Conservation (phyloP, 2,329 filamentous ascomycete genomes). For the Fusarium stilboides region DNA sequence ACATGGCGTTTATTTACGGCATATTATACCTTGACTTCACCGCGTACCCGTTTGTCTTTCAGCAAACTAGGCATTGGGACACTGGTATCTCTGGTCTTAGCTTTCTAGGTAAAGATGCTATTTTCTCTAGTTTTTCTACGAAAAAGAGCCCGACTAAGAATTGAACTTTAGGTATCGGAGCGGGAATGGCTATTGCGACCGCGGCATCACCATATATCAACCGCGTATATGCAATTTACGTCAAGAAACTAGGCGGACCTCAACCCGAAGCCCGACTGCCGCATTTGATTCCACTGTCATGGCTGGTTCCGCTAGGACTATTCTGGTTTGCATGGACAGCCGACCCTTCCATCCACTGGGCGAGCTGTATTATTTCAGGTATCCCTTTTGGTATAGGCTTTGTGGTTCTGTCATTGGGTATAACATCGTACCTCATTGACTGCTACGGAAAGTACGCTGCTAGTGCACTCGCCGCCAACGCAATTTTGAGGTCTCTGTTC, state of each 20-base stretch:
- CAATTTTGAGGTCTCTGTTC: conserved; percentile 18
- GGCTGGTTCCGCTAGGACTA: conserved; percentile 51
- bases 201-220: no score
- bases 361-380: conserved; percentile 57
- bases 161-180: no score
- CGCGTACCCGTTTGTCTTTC: conserved; percentile 75
- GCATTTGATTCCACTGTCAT: not conserved
- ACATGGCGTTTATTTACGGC: conserved; percentile 84
- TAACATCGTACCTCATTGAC: conserved; percentile 26
- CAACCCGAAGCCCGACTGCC: conserved; percentile 14
- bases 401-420: conserved; percentile 57
- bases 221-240: not conserved
- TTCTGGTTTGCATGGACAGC: conserved; percentile 75
- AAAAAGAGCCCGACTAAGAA: conserved; percentile 4
- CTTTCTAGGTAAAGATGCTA: conserved; percentile 16
- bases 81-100: conserved; percentile 6
- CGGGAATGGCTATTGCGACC: no score
- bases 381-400: conserved; percentile 65
- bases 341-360: conserved; percentile 65
- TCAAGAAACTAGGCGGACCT: conserved; percentile 7
- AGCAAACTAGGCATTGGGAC: conserved; percentile 56
- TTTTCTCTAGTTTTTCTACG: conserved; percentile 3
- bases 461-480: conserved; percentile 10
- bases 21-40: conserved; percentile 80
- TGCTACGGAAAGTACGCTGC: conserved; percentile 28